A percentile compares a stretch with the other conserved stretches of the same genome.
These are phyloP conservation scores for Pichia sporocuriosa DNA, from an alignment of 805 yeast species.

Conservation along the genomic window DNA sequence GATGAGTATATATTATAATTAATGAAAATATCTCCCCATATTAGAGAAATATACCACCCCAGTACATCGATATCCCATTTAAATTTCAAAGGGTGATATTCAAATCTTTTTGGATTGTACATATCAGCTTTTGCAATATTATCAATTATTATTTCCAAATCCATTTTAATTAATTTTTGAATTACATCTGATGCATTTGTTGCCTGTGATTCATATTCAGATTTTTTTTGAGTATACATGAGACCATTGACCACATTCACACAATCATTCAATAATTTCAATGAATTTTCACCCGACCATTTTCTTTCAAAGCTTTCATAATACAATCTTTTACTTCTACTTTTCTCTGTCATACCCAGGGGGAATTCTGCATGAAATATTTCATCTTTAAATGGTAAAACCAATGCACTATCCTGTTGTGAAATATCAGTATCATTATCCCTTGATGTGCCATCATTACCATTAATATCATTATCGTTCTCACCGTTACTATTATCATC, in stretches of 20 bases:
- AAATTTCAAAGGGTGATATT: constrained; percentile 44
- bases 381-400: constrained; percentile 26
- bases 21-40: constrained; percentile 53
- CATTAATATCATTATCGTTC: not conserved
- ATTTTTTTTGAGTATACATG: not conserved
- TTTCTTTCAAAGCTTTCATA: constrained; percentile 42
- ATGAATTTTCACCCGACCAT: constrained; percentile 53
- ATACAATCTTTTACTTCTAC: constrained; percentile 46
- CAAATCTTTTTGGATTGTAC: constrained; percentile 34
- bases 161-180: constrained; percentile 35
- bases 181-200: constrained; percentile 26
- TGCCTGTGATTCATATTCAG: not conserved
- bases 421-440: not conserved
- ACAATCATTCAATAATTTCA: constrained; percentile 6
- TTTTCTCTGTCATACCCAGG: constrained; percentile 53
- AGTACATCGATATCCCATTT: constrained; percentile 57
- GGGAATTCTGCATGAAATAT: constrained; percentile 45
- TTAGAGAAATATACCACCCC: constrained; percentile 68
- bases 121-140: constrained; percentile 27
- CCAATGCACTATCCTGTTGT: constrained; percentile 1
- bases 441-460: too few species aligned
- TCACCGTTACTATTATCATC: not conserved
- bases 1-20: constrained; percentile 31
- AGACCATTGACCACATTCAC: not conserved
- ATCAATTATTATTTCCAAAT: constrained; percentile 17